phyloP scores from a whole-genome alignment of 176 grass and related monocot species.

The Microstegium vimineum region DNA sequence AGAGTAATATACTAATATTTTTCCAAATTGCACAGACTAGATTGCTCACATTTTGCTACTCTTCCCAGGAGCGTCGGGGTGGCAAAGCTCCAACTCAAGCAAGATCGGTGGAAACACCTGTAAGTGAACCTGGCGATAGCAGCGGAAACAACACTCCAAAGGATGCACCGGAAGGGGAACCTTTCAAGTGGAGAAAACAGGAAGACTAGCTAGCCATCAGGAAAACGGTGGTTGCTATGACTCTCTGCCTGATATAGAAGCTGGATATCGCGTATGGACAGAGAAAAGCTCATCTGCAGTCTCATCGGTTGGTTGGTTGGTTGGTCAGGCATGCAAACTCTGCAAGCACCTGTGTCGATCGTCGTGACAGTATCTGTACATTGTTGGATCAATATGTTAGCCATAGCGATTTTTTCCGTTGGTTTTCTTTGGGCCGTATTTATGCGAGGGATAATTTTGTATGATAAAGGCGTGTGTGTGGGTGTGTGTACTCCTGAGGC shows the following conservation, averaged over 20 bases:
- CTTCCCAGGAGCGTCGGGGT: constrained; percentile 53
- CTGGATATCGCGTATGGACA: background rate
- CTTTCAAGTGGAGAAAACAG: constrained; percentile 57
- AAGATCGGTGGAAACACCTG: too few species aligned
- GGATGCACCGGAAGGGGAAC: constrained; percentile 34
- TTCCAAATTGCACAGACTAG: too few species aligned
- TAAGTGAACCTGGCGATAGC: constrained; percentile 9
- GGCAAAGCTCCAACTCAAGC: constrained; percentile 22
- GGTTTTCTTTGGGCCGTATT: constrained; percentile 24
- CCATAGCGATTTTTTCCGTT: constrained; percentile 37
- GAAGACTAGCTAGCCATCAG: constrained; percentile 38
- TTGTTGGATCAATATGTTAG: constrained; percentile 47
- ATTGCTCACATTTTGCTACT: background rate
- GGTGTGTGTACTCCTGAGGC: constrained; percentile 25
- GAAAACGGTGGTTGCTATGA: background rate
- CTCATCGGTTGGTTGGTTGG: background rate
- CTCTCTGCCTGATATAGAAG: constrained; percentile 13
- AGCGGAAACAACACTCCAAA: constrained; percentile 50
- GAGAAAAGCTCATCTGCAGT: constrained; percentile 20
- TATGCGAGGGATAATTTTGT: constrained; percentile 35
- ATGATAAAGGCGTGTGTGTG: constrained; percentile 35
- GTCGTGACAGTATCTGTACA: constrained; percentile 42
- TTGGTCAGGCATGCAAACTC: background rate
- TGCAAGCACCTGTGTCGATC: background rate
- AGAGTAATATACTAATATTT: background rate